Base-by-base conservation (phyloP, 768 basidiomycete species). In the Amanita phalloides region DNA sequence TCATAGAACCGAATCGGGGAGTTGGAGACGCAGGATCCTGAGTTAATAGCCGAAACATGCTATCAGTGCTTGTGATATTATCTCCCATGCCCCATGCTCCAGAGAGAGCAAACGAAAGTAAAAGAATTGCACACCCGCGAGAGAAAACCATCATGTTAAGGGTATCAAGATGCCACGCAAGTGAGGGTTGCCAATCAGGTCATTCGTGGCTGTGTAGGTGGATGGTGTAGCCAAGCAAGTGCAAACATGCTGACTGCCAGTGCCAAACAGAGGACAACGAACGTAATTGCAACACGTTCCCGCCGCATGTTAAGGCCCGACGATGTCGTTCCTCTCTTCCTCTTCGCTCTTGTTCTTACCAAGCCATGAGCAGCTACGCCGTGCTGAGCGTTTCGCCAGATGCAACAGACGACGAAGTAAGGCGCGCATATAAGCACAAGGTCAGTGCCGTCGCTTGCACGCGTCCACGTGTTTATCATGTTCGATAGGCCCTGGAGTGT, bases 401-500 rank as follows among this genome's bases (percentile, higher is more conserved):
- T 51, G 50, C 50, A 10, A 43, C 50, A 45, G 42, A 51, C 23
- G 30, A 51, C 39, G 14, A 51, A 26, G 50, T 51, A 14, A 43
- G 50, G 13, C 21, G 28, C 14, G 50, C 50, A 21, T 51, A 51
- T 23, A 51, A 51, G 33, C 50, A 33, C 32, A 51, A 51, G 50
- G 50, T 51, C 21, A 21, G 50, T 51, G 11, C 2, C 10, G n/a
- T 9, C n/a, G 13, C 26, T 13, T 6, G n/a, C 33, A 30, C 26
- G 11, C 11, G 6, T 35, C 6, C 13, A 13, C 42, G 21, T 30
- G 23, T 50, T 51, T 6, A 23, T 30, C 23, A 14, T 13, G 20
- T 7, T 32, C 20, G 41, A 43, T 37, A 69, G 80, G 81, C 78
- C 51, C 63, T 81, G 49, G 71, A 71, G 59, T 83, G 81, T 58